Evolutionary conservation across 192 early-diverging fungal species (phyloP), one percentile per base, ranked within the genome.

Genomic region (Coemansia sp.): DNA sequence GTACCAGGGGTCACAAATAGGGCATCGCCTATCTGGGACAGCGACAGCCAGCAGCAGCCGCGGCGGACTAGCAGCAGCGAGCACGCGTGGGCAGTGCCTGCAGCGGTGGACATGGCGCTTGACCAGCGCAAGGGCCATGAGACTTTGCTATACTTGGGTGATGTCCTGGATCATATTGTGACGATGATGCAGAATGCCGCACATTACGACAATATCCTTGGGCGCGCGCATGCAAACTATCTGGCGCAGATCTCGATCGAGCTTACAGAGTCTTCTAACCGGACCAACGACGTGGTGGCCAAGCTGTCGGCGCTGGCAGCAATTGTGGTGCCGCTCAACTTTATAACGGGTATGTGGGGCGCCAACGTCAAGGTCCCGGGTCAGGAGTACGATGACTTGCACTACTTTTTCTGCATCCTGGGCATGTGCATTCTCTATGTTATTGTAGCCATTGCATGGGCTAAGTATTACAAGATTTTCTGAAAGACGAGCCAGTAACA

Each of bases 321-420:
- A 26, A 90, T 98, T 36, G 70, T 98, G 15, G 84, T 98, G 22
- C 96, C 96, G 12, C 71, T 97, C 58, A 95, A 95, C 59, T 70
- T 98, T 56, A 83, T 96, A 24, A 94, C 95, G 0, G 93, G 92
- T 17, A 70, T 87, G 55, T 85, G 81, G 81, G 86, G 86, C 48
- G 76, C 82, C 15, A 83, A 84, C 41, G 81, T 84, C 53, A 76
- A 72, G 37, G 82, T 83, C 0, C 80, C 80, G 12, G 70, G 74
- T 0, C 80, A 81, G 34, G 75, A 81, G 36, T 60, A 62, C 24
- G 71, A 70, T 9, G 65, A 71, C 37, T 22, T 83, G 62, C 34
- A 63, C 18, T 76, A 70, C 43, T 83, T 83, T 59, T 72, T 76
- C 46, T 38, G 12, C 8, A 81, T 81, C 22, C 62, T 84, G 10